Base-by-base conservation (phyloP, 2,329 filamentous ascomycete genomes). In the Fusarium begoniae region DNA sequence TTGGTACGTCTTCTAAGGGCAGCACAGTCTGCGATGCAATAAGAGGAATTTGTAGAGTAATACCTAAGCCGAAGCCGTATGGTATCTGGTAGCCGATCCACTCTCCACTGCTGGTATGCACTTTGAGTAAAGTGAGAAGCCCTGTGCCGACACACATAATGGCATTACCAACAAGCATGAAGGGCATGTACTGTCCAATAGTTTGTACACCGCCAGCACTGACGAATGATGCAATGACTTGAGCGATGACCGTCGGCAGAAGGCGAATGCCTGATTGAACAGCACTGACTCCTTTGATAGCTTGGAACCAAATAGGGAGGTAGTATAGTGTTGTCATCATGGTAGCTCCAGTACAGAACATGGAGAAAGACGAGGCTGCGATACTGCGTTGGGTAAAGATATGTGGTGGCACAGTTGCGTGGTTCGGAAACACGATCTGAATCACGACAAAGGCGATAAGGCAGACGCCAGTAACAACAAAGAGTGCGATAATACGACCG, bases 41-140 rank as follows among this genome's bases (percentile, higher is more conserved):
- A 9, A 84, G 70, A 17, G 84, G 81, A 38, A 84, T 80, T 56
- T 87, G 85, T 47, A 86, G 79, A 6, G 80, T 80, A 7, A 85
- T 69, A 10, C 85, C 85, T 5, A 83, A 72, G 2, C 84, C 85
- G 3, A 83, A 68, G 8, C 86, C 86, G n/a, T 80, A 79, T 22
- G 87, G 69, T 6, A 82, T 79, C 74, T 86, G 84, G 65, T 82
- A 86, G 10, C 83, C 84, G 26, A 86, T 82, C 85, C 85, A 87
- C 45, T 81, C 76, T 2, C 70, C 74, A 0, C 78, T 75, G 1
- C 74, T 67, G 4, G 83, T 84, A 40, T 80, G 66, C 1, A 77
- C 69, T 24, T 73, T 69, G 4, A 86, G 24, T 14, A 54, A 38
- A 8, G 28, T 53, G 6, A 75, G 51, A 6, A 77, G 60, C 0